Percentiles rank a stretch among this genome's conserved stretches.
These are phyloP conservation scores for Alternaria brassicae DNA, from an alignment of 2,329 filamentous ascomycete genomes.

Conservation along the genomic window DNA sequence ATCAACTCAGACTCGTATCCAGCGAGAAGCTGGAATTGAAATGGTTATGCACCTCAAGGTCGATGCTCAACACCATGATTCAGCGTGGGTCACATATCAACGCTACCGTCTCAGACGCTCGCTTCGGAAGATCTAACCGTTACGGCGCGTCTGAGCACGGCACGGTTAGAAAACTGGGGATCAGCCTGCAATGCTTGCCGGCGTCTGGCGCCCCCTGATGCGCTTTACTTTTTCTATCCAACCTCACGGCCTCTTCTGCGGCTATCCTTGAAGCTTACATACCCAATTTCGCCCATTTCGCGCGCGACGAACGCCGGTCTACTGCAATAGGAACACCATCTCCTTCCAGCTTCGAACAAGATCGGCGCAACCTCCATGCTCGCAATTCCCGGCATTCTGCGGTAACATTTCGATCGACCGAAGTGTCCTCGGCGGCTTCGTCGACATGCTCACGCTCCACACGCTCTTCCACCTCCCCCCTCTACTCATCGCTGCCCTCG, in stretches of 20 bases:
- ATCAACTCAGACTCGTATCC: not conserved
- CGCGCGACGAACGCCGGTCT: not conserved
- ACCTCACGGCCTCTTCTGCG: conserved; percentile 1
- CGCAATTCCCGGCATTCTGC: not conserved
- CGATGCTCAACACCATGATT: not conserved
- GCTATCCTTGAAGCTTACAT: conserved; percentile 3
- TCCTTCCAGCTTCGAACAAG: conserved; percentile 1
- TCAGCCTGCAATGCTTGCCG: conserved; percentile 5
- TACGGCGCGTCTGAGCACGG: conserved; percentile 7
- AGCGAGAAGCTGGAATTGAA: not conserved
- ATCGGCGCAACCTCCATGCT: conserved; percentile 12
- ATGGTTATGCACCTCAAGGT: not conserved
- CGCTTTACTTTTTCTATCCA: conserved; percentile 6
- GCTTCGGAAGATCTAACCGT: conserved; percentile 10
- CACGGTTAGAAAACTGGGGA: conserved; percentile 7
- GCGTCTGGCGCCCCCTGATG: conserved; percentile 7
- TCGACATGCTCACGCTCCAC: conserved; percentile 33
- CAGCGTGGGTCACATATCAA: not conserved
- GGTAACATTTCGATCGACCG: conserved; percentile 9
- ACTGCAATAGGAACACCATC: conserved; percentile 1
- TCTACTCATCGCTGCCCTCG: conserved; percentile 27
- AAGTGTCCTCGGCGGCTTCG: conserved; percentile 4
- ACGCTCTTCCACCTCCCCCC: conserved; percentile 32
- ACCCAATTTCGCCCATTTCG: not conserved
- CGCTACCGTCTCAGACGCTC: conserved; percentile 12